A percentile compares a stretch with the other conserved stretches of the same genome.
Conservation (phyloP, 495 filamentous ascomycete genomes). For the Penicillium pulvis region DNA sequence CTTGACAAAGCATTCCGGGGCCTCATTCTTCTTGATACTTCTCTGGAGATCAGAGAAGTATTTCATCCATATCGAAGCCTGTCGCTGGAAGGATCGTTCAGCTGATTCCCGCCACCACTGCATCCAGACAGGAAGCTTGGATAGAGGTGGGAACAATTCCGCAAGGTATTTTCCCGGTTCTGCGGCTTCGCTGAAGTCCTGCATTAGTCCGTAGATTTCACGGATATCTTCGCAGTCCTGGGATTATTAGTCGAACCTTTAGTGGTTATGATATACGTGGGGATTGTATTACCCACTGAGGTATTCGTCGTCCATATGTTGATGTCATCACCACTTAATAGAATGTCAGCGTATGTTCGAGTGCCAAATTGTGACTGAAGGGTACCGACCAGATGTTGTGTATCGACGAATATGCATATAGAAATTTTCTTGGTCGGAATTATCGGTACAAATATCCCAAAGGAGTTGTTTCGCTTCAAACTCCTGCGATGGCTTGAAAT, state of each 20-base stretch:
- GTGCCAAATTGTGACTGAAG: too few species aligned
- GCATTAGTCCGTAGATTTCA: background rate
- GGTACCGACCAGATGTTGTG: background rate
- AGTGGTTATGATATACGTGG: background rate
- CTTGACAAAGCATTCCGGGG: background rate
- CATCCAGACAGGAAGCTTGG: background rate
- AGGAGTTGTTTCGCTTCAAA: background rate
- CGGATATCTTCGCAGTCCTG: background rate
- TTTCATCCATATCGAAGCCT: background rate
- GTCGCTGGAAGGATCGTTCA: background rate
- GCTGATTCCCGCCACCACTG: background rate
- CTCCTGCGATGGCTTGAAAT: background rate
- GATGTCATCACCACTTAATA: background rate
- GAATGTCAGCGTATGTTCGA: background rate
- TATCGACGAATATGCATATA: background rate
- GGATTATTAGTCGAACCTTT: background rate
- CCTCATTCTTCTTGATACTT: background rate
- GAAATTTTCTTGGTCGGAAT: background rate
- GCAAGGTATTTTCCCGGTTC: background rate
- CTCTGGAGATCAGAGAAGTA: background rate
- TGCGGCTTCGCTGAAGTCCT: background rate
- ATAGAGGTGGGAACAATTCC: background rate
- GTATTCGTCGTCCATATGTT: background rate
- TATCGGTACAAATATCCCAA: background rate
- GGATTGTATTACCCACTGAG: background rate